Evolutionary conservation across 1,284 basidiomycete genomes (phyloP), one percentile per base, ranked within the genome.

Genomic region (Papiliotrema laurentii): DNA sequence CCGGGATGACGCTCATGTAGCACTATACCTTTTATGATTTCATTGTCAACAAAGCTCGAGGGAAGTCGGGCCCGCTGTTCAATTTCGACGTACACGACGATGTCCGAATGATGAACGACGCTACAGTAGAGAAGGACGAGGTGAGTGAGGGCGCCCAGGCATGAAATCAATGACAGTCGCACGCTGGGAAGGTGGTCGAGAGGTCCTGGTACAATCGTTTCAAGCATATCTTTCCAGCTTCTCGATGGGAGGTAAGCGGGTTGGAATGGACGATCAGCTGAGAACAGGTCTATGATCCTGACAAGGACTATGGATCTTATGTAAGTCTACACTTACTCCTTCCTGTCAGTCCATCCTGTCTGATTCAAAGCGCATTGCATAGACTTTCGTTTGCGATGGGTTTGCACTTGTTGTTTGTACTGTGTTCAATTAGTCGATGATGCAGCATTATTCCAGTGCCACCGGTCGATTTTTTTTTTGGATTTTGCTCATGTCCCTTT

Each of bases 31-130:
- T 98, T 69, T 98, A 97, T 73, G 90, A 97, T 74, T 97, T 98
- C 60, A 96, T 98, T 63, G 79, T 97, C 59, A 96, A 97, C 80
- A 97, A 97, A 76, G 91, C 94, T 3, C 84, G 96, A 25, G 96
- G 96, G 19, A 98, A 98, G 74, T 97, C 92, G 0, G 96, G 94
- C 0, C 94, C 94, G 1, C 75, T 99, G 46, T 99, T 99, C 78
- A 96, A 90, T 73, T 99, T 99, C 71, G 96, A 99, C 71, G 96
- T 97, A 6, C 94, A 98, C 72, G 94, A 98, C 67, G 94, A 99
- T 68, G 87, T 98, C 10, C 87, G 96, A 4, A 73, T 99, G 55
- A 78, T 97, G n/a, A 84, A 89, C 16, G 96, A 98, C 67, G 94
- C 94, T 1, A 89, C 90, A 0, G 83, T 87, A 53, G 94, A 98